These are phyloP conservation scores for Beauveria brongniartii DNA, from an alignment of 2,329 filamentous ascomycete species.

Conservation along the genomic window DNA sequence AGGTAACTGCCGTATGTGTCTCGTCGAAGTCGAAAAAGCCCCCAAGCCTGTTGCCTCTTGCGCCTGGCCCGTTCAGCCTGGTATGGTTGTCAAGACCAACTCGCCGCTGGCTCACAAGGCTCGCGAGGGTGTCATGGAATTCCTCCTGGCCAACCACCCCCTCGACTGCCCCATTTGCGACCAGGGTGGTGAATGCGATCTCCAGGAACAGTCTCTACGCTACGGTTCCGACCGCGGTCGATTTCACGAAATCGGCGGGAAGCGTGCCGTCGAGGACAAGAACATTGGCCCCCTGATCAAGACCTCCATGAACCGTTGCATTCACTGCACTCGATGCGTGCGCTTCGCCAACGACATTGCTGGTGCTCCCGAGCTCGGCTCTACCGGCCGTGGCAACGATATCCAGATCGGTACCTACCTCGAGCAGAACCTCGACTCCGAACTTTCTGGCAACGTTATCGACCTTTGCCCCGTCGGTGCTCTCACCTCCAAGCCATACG, in stretches of 20 bases:
- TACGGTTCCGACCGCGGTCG: constrained; percentile 93
- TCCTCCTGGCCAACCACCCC: constrained; percentile 90
- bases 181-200: constrained; percentile 97
- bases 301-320: constrained; percentile 99
- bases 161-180: constrained; percentile 97
- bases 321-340: constrained; percentile 96
- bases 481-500: constrained; percentile 93
- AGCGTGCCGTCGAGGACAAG: constrained; percentile 98
- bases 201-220: constrained; percentile 98
- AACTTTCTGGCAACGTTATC: constrained; percentile 95
- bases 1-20: constrained; percentile 98
- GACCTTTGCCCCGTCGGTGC: constrained; percentile 97
- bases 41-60: constrained; percentile 98
- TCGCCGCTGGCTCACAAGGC: constrained; percentile 95
- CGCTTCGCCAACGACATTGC: constrained; percentile 97
- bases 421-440: constrained; percentile 86
- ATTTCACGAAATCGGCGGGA: constrained; percentile 92
- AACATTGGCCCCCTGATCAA: constrained; percentile 98
- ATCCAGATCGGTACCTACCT: constrained; percentile 98
- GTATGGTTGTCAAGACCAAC: constrained; percentile 99
- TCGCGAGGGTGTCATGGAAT: constrained; percentile 98
- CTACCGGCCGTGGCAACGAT: constrained; percentile 90
- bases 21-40: constrained; percentile 93
- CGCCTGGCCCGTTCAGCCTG: constrained; percentile 96
- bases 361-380: constrained; percentile 90